Base-by-base conservation (phyloP, 805 yeast species). In the Spathaspora gorwiae region DNA sequence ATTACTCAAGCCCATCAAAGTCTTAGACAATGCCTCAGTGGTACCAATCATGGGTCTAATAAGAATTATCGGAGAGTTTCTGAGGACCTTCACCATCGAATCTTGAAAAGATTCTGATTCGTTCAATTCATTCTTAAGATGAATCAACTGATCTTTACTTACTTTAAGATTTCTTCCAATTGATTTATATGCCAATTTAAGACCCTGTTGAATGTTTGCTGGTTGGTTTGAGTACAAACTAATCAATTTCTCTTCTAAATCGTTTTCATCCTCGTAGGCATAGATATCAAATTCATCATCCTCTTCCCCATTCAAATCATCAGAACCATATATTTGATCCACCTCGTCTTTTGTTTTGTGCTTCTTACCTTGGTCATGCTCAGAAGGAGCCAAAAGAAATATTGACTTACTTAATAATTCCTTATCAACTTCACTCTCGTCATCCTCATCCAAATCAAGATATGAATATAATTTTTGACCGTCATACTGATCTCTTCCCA, bases 161-260 rank as follows among this genome's bases (percentile, higher is more conserved):
- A 83, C 69, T 12, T 68, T 64, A 34, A 88, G 65, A 54, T 89
- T 89, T 47, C 75, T 73, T 9, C 84, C 90, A 37, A 90, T 61
- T 2, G 95, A 79, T 40, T 70, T 70, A 59, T 84, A 87, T 0
- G 97, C 97, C n/a, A 75, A 73, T 47, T 72, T 75, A 12, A 90
- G 59, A 0, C 98, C 98, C 52, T 83, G 83, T 49, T 76, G 79
- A 24, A 87, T 61, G 45, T 76, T 79, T 10, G 67, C 68, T 0
- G 98, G 98, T 59, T 88, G 97, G 57, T 87, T 80, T 1, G 96
- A 88, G 62, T 90, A 89, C 15, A 86, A 70, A 65, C 95, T 87
- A 5, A 85, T 73, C 13, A 63, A 42, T 46, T 68, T 69, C 44
- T 68, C 75, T 3, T 59, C 64, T 24, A 66, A 66, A 1, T 55